These are phyloP conservation scores for Sphagnum magellanicum DNA, from an alignment of 228 moss, liverwort and hornwort genomes.

Conservation along the genomic window DNA sequence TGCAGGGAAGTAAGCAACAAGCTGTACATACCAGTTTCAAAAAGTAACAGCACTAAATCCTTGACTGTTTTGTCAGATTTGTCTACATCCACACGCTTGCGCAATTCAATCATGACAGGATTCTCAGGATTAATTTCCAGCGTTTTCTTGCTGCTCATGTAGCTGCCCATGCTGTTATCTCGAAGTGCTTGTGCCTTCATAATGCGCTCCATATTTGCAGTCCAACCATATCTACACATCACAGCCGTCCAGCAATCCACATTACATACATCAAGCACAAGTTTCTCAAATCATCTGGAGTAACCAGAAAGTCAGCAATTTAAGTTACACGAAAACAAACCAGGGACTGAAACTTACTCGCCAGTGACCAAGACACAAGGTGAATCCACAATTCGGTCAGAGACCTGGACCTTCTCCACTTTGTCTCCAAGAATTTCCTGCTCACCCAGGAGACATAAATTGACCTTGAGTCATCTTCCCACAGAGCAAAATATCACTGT, in stretches of 20 bases:
- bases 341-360: slow-evolving; percentile 4
- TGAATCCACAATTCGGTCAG: slow-evolving; percentile 19
- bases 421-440: slow-evolving; percentile 16
- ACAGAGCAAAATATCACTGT: not conserved
- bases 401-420: slow-evolving; percentile 16
- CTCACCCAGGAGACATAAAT: not conserved
- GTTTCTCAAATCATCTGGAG: too few relatives aligned
- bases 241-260: not conserved
- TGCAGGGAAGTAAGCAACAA: not conserved
- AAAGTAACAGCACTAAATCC: slow-evolving; percentile 13
- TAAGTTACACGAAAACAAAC: too few relatives aligned
- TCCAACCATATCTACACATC: slow-evolving; percentile 10
- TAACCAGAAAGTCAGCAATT: not conserved
- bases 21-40: slow-evolving; percentile 3
- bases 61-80: slow-evolving; percentile 19
- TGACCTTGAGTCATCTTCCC: too few relatives aligned
- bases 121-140: slow-evolving; percentile 21
- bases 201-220: slow-evolving; percentile 20
- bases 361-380: slow-evolving; percentile 19
- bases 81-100: slow-evolving; percentile 14
- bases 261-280: too few relatives aligned
- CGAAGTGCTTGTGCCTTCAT: slow-evolving; percentile 24
- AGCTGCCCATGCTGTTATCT: slow-evolving; percentile 17
- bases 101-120: slow-evolving; percentile 12
- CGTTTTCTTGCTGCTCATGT: slow-evolving; percentile 17